These are phyloP conservation scores for Plasmodium relictum DNA, from an alignment of 169 alveolate genomes.

Conservation along the genomic window DNA sequence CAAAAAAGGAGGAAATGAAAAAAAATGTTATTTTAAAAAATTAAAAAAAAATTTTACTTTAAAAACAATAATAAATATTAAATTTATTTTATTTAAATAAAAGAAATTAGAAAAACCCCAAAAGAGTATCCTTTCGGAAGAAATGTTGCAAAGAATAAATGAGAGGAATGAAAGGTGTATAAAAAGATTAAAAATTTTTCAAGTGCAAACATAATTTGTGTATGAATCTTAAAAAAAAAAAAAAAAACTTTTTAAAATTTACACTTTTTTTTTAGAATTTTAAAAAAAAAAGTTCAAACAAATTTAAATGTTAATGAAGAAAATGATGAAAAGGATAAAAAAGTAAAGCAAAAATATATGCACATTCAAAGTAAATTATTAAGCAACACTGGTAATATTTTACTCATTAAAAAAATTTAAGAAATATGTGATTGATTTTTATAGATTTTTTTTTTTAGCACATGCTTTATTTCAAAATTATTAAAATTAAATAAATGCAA, in stretches of 20 bases:
- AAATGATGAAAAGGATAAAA: slow-evolving; percentile 31
- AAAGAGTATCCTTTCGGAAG: slow-evolving; percentile 60
- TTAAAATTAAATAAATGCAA: no score
- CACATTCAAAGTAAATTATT: slow-evolving; percentile 68
- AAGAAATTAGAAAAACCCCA: slow-evolving; percentile 52
- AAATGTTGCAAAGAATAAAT: slow-evolving; percentile 65
- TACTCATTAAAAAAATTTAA: neutral
- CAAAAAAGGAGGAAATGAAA: slow-evolving; percentile 63
- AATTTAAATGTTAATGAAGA: slow-evolving; percentile 47
- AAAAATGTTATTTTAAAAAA: slow-evolving; percentile 21
- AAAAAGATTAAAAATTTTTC: neutral
- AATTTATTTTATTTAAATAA: neutral
- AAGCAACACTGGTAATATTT: slow-evolving; percentile 57
- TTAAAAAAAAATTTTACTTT: neutral
- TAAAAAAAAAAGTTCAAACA: slow-evolving; percentile 64
- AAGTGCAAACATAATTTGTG: neutral
- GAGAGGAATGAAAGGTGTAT: slow-evolving; percentile 65
- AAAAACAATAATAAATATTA: neutral
- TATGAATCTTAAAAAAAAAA: neutral
- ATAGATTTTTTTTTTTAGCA: neutral
- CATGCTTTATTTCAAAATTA: neutral
- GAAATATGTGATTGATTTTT: neutral
- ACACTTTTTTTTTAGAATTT: slow-evolving; percentile 9
- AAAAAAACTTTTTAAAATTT: neutral
- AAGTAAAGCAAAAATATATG: slow-evolving; percentile 51